Base-by-base conservation (phyloP, 441 rosid genomes). In the Gossypium schwendimanii region DNA sequence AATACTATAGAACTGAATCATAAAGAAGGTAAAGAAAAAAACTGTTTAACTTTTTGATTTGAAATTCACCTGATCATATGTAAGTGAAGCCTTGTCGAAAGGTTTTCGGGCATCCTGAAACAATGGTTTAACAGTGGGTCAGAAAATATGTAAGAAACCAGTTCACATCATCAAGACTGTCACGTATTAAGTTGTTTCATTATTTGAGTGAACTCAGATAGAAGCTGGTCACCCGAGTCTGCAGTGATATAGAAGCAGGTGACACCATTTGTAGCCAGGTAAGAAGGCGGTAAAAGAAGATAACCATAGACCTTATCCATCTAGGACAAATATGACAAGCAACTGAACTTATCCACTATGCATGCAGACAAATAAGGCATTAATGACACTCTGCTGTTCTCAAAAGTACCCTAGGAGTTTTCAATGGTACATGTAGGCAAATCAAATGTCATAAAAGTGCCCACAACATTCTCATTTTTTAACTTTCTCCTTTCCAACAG, bases 51-150 rank as follows among this genome's bases (percentile, higher is more conserved):
- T 10, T 6, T 15, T 12, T 18, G 28, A 70, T 72, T 62, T 33
- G 58, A 67, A 53, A 50, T 70, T 59, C 70, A 86, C 97, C 95
- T 92, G 97, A 78, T 92, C 96, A 79, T 90, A 88, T 73, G 73
- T 59, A 75, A 87, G 71, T 63, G 96, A 81, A 73, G 96, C 92
- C 82, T 92, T 90, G 80, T 92, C 97, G 81, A 92, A 92, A 74
- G 89, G 85, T 77, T 88, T 90, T 14, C 96, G 86, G 17, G 96
- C 91, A 76, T 92, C 97, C 97, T 91, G 84, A 80, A 75, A 70
- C 49, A 69, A 2, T 33, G 17, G 24, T 52, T 31, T 3, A 31
- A 53, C 47, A 69, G 2, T 18, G 31, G 18, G 50, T 69, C 3
- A 68, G 47, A 68, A 26, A 26, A 52, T 31, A 52, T 52, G n/a